Conservation (phyloP, 768 basidiomycete species). For the Mycena metata region DNA sequence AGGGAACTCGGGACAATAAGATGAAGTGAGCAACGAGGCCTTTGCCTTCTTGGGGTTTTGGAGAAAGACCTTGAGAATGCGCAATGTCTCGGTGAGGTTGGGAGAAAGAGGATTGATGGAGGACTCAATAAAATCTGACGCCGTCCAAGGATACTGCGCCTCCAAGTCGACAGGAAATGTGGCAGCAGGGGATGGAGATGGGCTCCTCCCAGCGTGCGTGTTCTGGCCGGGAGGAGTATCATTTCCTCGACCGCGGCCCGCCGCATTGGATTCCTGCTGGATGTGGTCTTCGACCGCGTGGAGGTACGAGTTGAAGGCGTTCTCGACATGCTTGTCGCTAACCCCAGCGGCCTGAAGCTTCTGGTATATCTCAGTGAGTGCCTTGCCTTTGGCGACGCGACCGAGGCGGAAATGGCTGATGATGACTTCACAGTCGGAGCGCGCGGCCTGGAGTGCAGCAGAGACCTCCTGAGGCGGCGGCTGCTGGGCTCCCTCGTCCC, state of each 20-base stretch:
- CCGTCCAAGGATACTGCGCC: neutral
- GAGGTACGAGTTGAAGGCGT: slow-evolving; percentile 14
- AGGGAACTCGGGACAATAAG: neutral
- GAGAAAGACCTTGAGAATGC: neutral
- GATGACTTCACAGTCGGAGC: slow-evolving; percentile 10
- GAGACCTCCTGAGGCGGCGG: neutral
- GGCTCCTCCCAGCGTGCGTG: no score
- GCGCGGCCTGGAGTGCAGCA: neutral
- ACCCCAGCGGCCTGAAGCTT: neutral
- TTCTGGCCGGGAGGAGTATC: neutral
- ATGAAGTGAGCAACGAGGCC: neutral
- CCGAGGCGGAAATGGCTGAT: slow-evolving; percentile 12
- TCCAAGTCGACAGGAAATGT: neutral
- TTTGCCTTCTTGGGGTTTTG: neutral
- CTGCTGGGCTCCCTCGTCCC: no score
- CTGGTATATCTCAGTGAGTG: slow-evolving; percentile 6
- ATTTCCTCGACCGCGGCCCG: neutral
- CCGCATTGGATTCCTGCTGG: neutral
- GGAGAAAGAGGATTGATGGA: no score
- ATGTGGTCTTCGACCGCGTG: slow-evolving; percentile 7
- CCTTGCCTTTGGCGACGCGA: neutral
- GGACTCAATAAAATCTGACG: no score
- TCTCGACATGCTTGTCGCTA: neutral
- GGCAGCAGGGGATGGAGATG: neutral
- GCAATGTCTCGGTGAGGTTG: neutral